Evolutionary conservation across 768 basidiomycete species (phyloP), one percentile per base, ranked within the genome.

Genomic region (Phanerodontia chrysosporium): DNA sequence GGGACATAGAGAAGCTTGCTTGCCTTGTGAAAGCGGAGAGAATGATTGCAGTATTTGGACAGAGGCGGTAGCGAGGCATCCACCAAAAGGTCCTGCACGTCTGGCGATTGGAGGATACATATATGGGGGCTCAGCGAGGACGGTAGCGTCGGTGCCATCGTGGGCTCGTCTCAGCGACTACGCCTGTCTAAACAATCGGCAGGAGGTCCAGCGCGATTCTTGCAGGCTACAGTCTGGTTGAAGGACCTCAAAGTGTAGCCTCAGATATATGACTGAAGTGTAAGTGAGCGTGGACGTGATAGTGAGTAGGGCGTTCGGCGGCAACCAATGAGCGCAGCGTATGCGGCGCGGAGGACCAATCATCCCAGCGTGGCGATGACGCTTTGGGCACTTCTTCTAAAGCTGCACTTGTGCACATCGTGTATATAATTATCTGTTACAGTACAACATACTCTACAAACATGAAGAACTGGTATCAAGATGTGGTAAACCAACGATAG

Each of bases 101-200:
- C 91, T 44, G 80, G 78, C 0, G 90, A 91, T 0, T 86, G 77
- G 35, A 90, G 65, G 16, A 92, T 77, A 65, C 89, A 90, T 64
- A 92, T 79, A 67, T 93, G 92, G 6, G 92, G 92, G 67, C 89
- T 88, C 65, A 94, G 75, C 42, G 92, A 93, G 52, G 79, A 76
- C 2, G 92, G 90, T 42, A 93, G 67, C 44, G 74, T 71, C 22
- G 79, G 79, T 49, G 82, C 71, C 80, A 83, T 84, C 60, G 49
- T 58, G n/a, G 49, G 27, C 55, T 48, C 14, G 39, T 42, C n/a
- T 27, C 30, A n/a, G 1, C 35, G 36, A 45, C 25, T 49, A 25
- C 13, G 28, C 24, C 22, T 42, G 39, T 18, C 18, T 18, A 4
- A 18, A 42, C 8, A 7, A 18, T 7, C 18, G 18, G 39, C 18